Percentiles rank a stretch among this genome's conserved stretches.
Conservation (phyloP, 2,329 filamentous ascomycete genomes). For the Akanthomyces dipterigenus region DNA sequence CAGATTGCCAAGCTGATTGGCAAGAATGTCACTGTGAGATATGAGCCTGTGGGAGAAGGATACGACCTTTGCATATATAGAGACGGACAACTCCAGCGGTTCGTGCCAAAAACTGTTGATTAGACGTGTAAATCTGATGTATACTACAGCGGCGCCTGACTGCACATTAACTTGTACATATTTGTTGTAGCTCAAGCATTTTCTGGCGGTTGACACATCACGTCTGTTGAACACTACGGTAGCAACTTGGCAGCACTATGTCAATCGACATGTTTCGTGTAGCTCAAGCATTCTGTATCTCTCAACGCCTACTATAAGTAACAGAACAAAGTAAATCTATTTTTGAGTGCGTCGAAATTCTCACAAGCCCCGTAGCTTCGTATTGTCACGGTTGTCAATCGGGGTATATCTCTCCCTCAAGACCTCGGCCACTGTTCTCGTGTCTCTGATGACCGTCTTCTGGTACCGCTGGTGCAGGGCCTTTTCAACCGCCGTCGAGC, state of each 20-base stretch:
- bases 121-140: neutral
- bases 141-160: neutral
- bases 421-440: conserved; percentile 46
- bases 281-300: neutral
- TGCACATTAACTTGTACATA: too few species aligned
- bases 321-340: conserved; percentile 11
- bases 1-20: conserved; percentile 13
- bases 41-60: neutral
- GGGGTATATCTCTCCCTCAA: conserved; percentile 49
- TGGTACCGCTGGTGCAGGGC: conserved; percentile 47
- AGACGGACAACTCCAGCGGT: neutral
- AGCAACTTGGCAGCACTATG: too few species aligned
- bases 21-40: neutral
- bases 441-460: conserved; percentile 30
- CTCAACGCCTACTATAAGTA: neutral
- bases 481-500: conserved; percentile 36
- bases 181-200: neutral
- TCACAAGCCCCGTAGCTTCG: conserved; percentile 34
- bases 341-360: conserved; percentile 2
- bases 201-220: too few species aligned
- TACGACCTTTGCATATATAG: conserved; percentile 9
- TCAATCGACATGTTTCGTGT: neutral
- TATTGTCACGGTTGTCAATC: conserved; percentile 39
- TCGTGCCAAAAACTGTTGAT: neutral
- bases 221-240: too few species aligned